A percentile compares a stretch with the other conserved stretches of the same genome.
phyloP scores from a whole-genome alignment of 2,329 filamentous ascomycete species.

The Colletotrichum scovillei region DNA sequence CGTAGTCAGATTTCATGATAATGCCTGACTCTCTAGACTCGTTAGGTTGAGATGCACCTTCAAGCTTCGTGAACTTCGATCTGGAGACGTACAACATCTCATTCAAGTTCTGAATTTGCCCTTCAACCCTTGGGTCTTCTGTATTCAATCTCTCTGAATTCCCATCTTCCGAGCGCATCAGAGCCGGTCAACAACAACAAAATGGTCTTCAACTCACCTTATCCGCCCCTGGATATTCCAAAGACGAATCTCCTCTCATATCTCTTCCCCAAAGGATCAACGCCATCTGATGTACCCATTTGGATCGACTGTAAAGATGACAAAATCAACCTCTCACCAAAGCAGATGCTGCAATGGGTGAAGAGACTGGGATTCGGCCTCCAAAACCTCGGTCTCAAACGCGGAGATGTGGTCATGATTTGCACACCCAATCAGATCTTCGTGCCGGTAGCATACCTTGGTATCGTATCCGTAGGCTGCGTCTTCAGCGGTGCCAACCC shows the following conservation, averaged over 20 bases:
- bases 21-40: not conserved
- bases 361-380: constrained; percentile 63
- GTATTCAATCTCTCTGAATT: not conserved
- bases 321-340: constrained; percentile 55
- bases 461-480: constrained; percentile 62
- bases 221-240: constrained; percentile 54
- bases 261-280: constrained; percentile 45
- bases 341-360: constrained; percentile 60
- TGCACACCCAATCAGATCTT: constrained; percentile 67
- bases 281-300: constrained; percentile 56
- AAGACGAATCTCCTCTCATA: constrained; percentile 56
- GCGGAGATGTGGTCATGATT: constrained; percentile 64
- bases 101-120: not conserved
- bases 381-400: constrained; percentile 54
- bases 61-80: not conserved
- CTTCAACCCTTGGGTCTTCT: not conserved
- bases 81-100: not conserved
- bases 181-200: not conserved
- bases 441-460: constrained; percentile 65
- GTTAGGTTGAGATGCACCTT: not conserved
- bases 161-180: not conserved
- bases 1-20: not conserved
- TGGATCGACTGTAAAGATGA: constrained; percentile 65
- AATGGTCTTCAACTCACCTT: constrained; percentile 58
- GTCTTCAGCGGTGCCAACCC: constrained; percentile 68